Evolutionary conservation across 2,329 filamentous ascomycete genomes (phyloP).

Genomic region (Phyllosticta capitalensis): DNA sequence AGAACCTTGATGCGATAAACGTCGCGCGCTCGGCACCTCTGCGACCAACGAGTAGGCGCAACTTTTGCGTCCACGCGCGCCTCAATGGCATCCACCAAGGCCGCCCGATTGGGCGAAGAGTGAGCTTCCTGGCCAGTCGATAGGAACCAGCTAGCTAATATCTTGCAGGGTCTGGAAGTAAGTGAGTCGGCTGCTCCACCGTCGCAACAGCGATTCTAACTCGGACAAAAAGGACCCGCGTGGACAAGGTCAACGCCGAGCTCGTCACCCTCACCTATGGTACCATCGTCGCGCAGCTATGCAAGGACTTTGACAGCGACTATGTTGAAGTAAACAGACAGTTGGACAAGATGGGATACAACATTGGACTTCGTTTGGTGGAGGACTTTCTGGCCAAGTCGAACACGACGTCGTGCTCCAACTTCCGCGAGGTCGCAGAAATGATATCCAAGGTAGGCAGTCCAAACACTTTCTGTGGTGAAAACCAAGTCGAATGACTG

Average conservation of each 20-base stretch:
- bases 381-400: slow-evolving; percentile 97
- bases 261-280: slow-evolving; percentile 95
- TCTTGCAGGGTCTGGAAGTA: slow-evolving; percentile 79
- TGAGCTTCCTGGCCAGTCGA: slow-evolving; percentile 36
- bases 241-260: slow-evolving; percentile 97
- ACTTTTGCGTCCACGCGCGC: slow-evolving; percentile 9
- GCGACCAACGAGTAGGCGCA: slow-evolving; percentile 9
- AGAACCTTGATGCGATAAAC: slow-evolving; percentile 2
- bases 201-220: neutral
- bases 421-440: slow-evolving; percentile 92
- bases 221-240: slow-evolving; percentile 58
- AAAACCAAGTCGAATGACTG: no score
- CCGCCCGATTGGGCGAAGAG: slow-evolving; percentile 65
- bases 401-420: slow-evolving; percentile 77
- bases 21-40: slow-evolving; percentile 1
- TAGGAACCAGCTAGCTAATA: slow-evolving; percentile 19
- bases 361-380: slow-evolving; percentile 89
- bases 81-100: slow-evolving; percentile 52
- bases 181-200: slow-evolving; percentile 31
- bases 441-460: slow-evolving; percentile 77
- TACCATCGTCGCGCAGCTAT: slow-evolving; percentile 92
- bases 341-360: slow-evolving; percentile 98
- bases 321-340: slow-evolving; percentile 96
- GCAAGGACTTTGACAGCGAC: slow-evolving; percentile 90
- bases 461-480: neutral